Percentiles rank a stretch among this genome's conserved stretches.
Evolutionary conservation across 2,329 filamentous ascomycete genomes (phyloP).

Genomic region (Scopulariopsis brevicaulis): DNA sequence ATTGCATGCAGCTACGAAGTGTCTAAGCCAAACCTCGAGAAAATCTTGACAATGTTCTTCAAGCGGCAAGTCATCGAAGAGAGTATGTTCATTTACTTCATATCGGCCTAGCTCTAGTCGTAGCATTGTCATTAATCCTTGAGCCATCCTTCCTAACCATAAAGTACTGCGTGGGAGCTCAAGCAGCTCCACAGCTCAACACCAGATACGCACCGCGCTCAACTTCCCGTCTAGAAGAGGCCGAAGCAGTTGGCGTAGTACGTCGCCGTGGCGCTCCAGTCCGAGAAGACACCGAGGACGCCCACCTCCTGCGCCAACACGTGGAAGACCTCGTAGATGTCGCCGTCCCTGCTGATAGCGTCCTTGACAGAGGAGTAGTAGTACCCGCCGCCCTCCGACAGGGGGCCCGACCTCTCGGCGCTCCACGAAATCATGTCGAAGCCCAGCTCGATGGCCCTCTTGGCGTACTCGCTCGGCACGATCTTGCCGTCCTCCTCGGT

Average conservation of each 20-base stretch:
- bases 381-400: conserved; percentile 39
- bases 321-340: conserved; percentile 55
- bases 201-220: too few species aligned
- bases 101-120: too few species aligned
- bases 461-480: conserved; percentile 52
- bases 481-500: conserved; percentile 36
- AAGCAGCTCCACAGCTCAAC: background rate
- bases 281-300: conserved; percentile 51
- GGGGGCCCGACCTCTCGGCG: conserved; percentile 52
- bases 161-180: background rate
- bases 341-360: conserved; percentile 49
- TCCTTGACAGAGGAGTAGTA: conserved; percentile 46
- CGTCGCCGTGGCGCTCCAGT: conserved; percentile 58
- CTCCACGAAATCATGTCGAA: conserved; percentile 59
- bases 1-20: too few species aligned
- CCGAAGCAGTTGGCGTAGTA: conserved; percentile 64
- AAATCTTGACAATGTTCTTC: too few species aligned
- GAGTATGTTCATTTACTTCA: too few species aligned
- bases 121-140: too few species aligned
- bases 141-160: too few species aligned
- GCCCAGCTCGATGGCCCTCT: conserved; percentile 45
- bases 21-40: too few species aligned
- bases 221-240: conserved; percentile 10
- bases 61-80: too few species aligned
- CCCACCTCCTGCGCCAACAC: conserved; percentile 50